Conservation (phyloP, 2,329 filamentous ascomycete species). For the Cadophora sp. region DNA sequence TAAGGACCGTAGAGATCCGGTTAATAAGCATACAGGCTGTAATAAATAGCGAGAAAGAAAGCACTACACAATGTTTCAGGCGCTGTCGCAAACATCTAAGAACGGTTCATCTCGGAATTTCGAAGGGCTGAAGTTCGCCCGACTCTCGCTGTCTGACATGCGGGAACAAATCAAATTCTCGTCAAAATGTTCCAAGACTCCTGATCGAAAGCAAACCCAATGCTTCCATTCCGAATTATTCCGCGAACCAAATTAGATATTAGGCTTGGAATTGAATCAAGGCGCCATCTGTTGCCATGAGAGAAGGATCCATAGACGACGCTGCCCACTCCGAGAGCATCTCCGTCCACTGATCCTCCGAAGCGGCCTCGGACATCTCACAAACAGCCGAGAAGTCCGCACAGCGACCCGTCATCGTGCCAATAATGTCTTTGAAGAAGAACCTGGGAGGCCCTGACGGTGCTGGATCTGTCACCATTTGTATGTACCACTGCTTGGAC, state of each 20-base stretch:
- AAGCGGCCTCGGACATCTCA: background rate
- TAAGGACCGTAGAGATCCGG: too few relatives aligned
- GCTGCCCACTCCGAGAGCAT: slow-evolving; percentile 24
- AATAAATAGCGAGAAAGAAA: background rate
- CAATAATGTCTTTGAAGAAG: slow-evolving; percentile 27
- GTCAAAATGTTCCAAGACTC: too few relatives aligned
- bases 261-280: slow-evolving; percentile 1
- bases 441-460: slow-evolving; percentile 44
- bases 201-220: background rate
- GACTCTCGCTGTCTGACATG: background rate
- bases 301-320: slow-evolving; percentile 13
- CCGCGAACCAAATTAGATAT: background rate
- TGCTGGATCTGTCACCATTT: slow-evolving; percentile 17
- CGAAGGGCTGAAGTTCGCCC: background rate
- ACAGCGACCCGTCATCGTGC: slow-evolving; percentile 26
- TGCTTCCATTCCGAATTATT: background rate
- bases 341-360: slow-evolving; percentile 24
- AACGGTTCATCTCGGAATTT: background rate
- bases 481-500: slow-evolving; percentile 27
- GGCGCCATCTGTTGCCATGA: background rate
- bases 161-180: background rate
- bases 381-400: slow-evolving; percentile 21
- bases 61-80: background rate
- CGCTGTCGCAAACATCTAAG: background rate
- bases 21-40: too few relatives aligned